Conservation (phyloP, 805 yeast genomes). For the Wickerhamomyces chambardii region DNA sequence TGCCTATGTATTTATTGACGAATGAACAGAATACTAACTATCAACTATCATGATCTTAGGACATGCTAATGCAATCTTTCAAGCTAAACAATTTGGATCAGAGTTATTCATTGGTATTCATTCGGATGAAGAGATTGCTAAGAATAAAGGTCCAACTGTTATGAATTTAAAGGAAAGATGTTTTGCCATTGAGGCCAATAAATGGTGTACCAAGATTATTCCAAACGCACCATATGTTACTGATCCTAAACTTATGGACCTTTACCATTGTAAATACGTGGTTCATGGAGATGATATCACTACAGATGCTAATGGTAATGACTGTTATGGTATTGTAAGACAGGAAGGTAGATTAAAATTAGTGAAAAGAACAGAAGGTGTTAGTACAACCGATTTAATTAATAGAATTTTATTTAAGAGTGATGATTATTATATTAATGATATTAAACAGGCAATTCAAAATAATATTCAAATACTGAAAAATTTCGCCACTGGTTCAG, state of each 20-base stretch:
- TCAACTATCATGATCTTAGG: conserved; percentile 18
- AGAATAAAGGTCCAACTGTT: conserved; percentile 90
- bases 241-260: conserved; percentile 69
- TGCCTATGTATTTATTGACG: too few species aligned
- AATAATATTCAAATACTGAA: conserved; percentile 15
- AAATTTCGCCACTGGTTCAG: conserved; percentile 51
- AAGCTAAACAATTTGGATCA: conserved; percentile 77
- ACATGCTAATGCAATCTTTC: conserved; percentile 94
- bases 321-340: conserved; percentile 80
- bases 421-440: conserved; percentile 8
- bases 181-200: conserved; percentile 81
- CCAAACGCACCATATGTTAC: conserved; percentile 91
- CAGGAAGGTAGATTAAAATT: conserved; percentile 79
- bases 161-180: conserved; percentile 77
- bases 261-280: conserved; percentile 74
- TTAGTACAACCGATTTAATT: conserved; percentile 91
- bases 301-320: conserved; percentile 92
- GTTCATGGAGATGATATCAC: conserved; percentile 98
- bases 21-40: neutral
- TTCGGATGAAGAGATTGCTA: conserved; percentile 75
- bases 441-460: conserved; percentile 3
- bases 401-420: conserved; percentile 60
- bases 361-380: conserved; percentile 92
- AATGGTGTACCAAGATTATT: conserved; percentile 74
- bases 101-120: conserved; percentile 85